Evolutionary conservation across 2,329 filamentous ascomycete genomes (phyloP), one percentile per base, ranked within the genome.

Genomic region (Aspergillaceae sp.): DNA sequence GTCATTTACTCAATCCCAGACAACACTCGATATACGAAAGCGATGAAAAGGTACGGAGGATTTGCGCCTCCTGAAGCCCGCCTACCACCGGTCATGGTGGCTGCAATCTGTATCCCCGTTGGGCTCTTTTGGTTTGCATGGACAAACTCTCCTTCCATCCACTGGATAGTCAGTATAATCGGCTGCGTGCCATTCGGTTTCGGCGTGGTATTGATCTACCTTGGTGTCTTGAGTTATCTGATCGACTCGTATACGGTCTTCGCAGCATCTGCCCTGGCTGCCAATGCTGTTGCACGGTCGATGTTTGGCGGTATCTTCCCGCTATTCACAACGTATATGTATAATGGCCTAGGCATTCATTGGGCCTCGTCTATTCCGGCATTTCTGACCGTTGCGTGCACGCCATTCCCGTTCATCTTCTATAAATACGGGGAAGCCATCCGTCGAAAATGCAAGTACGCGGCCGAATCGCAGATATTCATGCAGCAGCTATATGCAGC

Each of bases 81-180:
- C 27, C 53, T 63, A 1, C 59, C 60, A 0, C 55, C 57, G 2
- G 51, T 49, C 2, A 54, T 63, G 48, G 32, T 62, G 29, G 61
- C 57, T 10, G 55, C 50, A 1, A n/a, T 57, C 35, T 50, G 53
- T 3, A 56, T 63, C 9, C 57, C 59, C 1, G 43, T 59, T 37
- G 58, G 58, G 3, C 46, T 64, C 2, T 64, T 64, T 45, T 63
- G 60, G 58, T 64, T 64, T 44, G 58, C 60, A 5, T 64, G 61
- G 61, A 61, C 57, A 5, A 62, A 61, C 47, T 56, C 53, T 28
- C 51, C 55, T n/a, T 51, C 47, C 3, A 52, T 59, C 42, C 55
- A 59, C 47, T 59, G 45, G 19, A 56, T 57, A 48, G 56, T 42
- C 37, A 56, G 54, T 43, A 59, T 59, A 26, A 50, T 50, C 26